Conservation (phyloP, 2,329 filamentous ascomycete genomes). For the Zasmidium citrigriseum region DNA sequence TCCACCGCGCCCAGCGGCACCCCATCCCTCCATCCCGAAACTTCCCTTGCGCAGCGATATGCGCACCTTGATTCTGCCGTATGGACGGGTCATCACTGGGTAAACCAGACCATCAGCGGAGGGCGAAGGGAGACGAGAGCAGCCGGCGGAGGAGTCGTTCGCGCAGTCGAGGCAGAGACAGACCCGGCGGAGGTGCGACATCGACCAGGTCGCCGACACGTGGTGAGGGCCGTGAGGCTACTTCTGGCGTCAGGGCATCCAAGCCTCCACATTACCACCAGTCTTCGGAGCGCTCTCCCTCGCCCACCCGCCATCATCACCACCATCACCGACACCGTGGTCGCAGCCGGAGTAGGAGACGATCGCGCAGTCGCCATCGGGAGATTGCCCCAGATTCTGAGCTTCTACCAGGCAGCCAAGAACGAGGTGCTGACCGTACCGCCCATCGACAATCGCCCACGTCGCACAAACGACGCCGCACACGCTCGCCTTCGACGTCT, state of each 20-base stretch:
- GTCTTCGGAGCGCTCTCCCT: background rate
- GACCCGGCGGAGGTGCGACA: background rate
- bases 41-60: slow-evolving; percentile 8
- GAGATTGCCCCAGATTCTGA: slow-evolving; percentile 4
- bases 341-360: too few species aligned
- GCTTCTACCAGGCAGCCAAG: slow-evolving; percentile 15
- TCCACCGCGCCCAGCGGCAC: background rate
- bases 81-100: slow-evolving; percentile 23
- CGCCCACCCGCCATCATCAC: slow-evolving; percentile 3
- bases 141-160: background rate
- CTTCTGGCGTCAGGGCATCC: slow-evolving; percentile 1
- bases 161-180: slow-evolving; percentile 3
- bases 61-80: slow-evolving; percentile 17
- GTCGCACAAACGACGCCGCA: slow-evolving; percentile 27
- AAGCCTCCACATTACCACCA: slow-evolving; percentile 4
- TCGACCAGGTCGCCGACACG: slow-evolving; percentile 1
- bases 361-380: slow-evolving; percentile 11
- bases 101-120: slow-evolving; percentile 10
- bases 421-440: slow-evolving; percentile 10
- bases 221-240: slow-evolving; percentile 5
- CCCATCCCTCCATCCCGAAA: background rate
- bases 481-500: slow-evolving; percentile 23
- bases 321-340: slow-evolving; percentile 11
- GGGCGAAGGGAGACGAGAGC: slow-evolving; percentile 1
- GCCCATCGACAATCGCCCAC: slow-evolving; percentile 18